These are phyloP conservation scores for Pseudonitzschia multistriata DNA, from an alignment of 108 stramenopile genomes.

Conservation along the genomic window DNA sequence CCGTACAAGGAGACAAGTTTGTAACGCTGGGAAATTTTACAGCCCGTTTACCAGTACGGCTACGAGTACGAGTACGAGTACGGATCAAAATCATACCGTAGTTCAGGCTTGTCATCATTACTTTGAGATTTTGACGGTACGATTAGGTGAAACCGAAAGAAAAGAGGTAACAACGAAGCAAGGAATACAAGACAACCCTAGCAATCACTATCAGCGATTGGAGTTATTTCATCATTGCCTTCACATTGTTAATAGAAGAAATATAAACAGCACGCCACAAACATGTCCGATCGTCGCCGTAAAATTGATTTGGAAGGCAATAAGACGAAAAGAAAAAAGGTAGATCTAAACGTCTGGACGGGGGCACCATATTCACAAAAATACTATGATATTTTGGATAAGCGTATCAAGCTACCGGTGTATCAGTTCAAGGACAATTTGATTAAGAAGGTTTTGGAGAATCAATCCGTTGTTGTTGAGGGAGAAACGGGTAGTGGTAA, in stretches of 20 bases:
- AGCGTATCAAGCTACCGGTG: constrained; percentile 90
- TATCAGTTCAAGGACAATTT: constrained; percentile 93
- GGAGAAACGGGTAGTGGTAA: constrained; percentile 90
- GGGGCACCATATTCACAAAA: constrained; percentile 58
- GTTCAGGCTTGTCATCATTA: too few species aligned
- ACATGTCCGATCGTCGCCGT: constrained; percentile 28
- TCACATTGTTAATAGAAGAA: neutral
- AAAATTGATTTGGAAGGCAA: constrained; percentile 38
- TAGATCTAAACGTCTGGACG: constrained; percentile 88
- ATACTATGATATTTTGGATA: constrained; percentile 67
- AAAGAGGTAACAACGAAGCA: too few species aligned
- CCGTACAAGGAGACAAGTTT: too few species aligned
- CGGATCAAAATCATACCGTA: too few species aligned
- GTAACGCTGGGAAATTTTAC: too few species aligned
- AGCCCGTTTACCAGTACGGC: too few species aligned
- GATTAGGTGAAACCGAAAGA: too few species aligned
- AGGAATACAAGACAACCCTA: too few species aligned
- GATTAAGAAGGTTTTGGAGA: constrained; percentile 77
- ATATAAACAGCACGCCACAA: neutral
- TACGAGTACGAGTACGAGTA: too few species aligned
- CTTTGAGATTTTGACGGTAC: too few species aligned
- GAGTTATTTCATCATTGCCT: too few species aligned
- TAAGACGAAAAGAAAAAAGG: constrained; percentile 17
- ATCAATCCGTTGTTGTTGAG: constrained; percentile 94
- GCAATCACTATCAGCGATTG: too few species aligned